Conservation (phyloP, 1,284 basidiomycete genomes). For the Phenoliferia sp. region DNA sequence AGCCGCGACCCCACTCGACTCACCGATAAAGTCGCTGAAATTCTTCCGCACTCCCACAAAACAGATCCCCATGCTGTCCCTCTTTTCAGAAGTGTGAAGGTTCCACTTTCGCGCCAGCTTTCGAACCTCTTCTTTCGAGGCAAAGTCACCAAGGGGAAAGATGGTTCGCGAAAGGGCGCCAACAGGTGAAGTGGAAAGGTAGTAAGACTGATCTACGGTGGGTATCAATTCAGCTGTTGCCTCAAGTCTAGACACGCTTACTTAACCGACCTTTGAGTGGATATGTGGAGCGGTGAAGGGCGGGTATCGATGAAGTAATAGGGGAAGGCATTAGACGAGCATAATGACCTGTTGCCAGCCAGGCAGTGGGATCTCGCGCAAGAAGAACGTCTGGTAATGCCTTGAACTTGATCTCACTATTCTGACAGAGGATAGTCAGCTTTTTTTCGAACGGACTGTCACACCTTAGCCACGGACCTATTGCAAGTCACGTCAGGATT, state of each 20-base stretch:
- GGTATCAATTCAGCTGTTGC: conserved; percentile 50
- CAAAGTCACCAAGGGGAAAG: conserved; percentile 67
- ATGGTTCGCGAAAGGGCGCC: conserved; percentile 59
- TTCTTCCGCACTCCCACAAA: conserved; percentile 79
- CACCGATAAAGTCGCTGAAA: conserved; percentile 73
- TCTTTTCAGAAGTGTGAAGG: conserved; percentile 70
- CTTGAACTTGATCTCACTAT: conserved; percentile 82
- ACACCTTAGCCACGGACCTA: too few species aligned
- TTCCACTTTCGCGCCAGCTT: conserved; percentile 62
- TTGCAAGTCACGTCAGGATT: conserved; percentile 96
- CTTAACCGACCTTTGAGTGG: not conserved
- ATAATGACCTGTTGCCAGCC: conserved; percentile 67
- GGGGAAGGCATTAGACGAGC: conserved; percentile 50
- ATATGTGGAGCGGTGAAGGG: conserved; percentile 52
- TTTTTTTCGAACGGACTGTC: not conserved
- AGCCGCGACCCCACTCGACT: conserved; percentile 6
- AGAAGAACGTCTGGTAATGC: conserved; percentile 66
- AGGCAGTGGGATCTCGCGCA: conserved; percentile 8
- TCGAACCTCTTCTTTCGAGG: conserved; percentile 66
- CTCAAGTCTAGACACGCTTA: not conserved
- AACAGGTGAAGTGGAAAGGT: conserved; percentile 73
- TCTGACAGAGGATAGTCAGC: not conserved
- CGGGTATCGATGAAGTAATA: conserved; percentile 47
- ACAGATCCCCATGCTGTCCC: conserved; percentile 95
- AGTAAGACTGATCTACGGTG: conserved; percentile 90